A percentile compares a stretch with the other conserved stretches of the same genome.
Evolutionary conservation across 768 basidiomycete species (phyloP).

Genomic region (Lactifluus rugatus): DNA sequence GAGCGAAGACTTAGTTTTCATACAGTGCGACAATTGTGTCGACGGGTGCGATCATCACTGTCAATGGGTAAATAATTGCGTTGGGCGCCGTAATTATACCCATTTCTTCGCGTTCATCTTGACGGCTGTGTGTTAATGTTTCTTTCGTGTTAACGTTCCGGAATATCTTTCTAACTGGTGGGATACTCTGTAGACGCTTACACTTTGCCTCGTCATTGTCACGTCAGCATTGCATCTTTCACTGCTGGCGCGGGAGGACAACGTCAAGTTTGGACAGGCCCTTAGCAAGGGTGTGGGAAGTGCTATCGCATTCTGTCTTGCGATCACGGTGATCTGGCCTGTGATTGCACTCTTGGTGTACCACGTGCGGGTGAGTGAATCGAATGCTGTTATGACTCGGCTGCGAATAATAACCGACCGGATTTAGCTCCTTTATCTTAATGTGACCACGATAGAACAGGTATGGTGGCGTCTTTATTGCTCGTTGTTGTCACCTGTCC

Average conservation of each 20-base stretch:
- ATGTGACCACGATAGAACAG: slow-evolving; percentile 95
- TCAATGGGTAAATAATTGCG: slow-evolving; percentile 90
- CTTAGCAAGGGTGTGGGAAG: slow-evolving; percentile 54
- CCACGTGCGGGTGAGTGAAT: slow-evolving; percentile 67
- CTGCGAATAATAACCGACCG: slow-evolving; percentile 3
- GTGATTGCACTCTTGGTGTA: slow-evolving; percentile 70
- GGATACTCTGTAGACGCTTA: slow-evolving; percentile 43
- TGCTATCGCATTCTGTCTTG: slow-evolving; percentile 68
- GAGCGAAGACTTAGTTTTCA: not conserved
- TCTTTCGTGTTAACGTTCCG: slow-evolving; percentile 5
- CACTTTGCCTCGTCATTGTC: slow-evolving; percentile 64
- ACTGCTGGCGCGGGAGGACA: slow-evolving; percentile 46
- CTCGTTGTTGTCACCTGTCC: slow-evolving; percentile 17
- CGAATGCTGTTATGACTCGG: not conserved
- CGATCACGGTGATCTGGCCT: slow-evolving; percentile 72
- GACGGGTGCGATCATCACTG: slow-evolving; percentile 92
- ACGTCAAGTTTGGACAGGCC: slow-evolving; percentile 40
- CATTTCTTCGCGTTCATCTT: slow-evolving; percentile 84
- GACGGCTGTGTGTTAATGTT: slow-evolving; percentile 47
- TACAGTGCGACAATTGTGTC: slow-evolving; percentile 92
- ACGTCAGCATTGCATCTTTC: slow-evolving; percentile 79
- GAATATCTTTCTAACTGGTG: slow-evolving; percentile 8
- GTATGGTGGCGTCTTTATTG: slow-evolving; percentile 29
- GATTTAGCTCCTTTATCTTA: slow-evolving; percentile 63
- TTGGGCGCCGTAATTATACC: slow-evolving; percentile 91